phyloP scores from a whole-genome alignment of 345 rosid species.

The Salix arbutifolia region DNA sequence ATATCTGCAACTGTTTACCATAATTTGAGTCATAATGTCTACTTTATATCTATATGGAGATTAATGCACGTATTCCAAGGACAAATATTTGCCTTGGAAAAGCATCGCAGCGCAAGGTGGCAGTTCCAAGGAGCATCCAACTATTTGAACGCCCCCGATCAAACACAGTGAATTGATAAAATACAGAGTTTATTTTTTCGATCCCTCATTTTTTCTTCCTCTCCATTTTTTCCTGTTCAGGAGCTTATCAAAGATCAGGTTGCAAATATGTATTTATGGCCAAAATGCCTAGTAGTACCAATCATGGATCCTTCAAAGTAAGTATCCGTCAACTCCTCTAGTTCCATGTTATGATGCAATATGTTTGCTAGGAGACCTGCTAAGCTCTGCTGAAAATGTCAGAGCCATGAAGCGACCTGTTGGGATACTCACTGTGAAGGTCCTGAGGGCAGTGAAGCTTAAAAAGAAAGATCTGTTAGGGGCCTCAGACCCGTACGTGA shows the following conservation, averaged over 20 bases:
- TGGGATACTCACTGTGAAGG: constrained; percentile 78
- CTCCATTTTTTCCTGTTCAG: constrained; percentile 32
- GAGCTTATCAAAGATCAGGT: constrained; percentile 96
- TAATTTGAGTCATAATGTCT: background rate
- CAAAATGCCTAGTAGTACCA: constrained; percentile 67
- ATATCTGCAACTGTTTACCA: background rate
- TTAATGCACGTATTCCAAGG: background rate
- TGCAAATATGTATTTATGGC: constrained; percentile 96
- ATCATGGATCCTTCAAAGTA: constrained; percentile 83
- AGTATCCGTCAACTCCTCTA: constrained; percentile 3
- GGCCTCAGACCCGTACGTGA: constrained; percentile 90
- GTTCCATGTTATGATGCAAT: constrained; percentile 1
- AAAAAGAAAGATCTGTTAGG: constrained; percentile 88
- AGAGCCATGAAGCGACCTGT: constrained; percentile 86
- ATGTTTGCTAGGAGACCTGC: background rate
- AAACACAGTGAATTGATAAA: no score
- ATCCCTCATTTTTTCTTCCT: background rate
- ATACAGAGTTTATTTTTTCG: no score
- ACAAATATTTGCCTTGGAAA: background rate
- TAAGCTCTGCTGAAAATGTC: constrained; percentile 14
- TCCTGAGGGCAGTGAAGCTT: constrained; percentile 68
- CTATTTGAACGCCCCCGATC: background rate
- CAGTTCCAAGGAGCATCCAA: background rate
- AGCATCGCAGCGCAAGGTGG: background rate
- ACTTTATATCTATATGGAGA: background rate